These are phyloP conservation scores for Jamesozyma spencerorum DNA, from an alignment of 805 yeast species.

Conservation along the genomic window DNA sequence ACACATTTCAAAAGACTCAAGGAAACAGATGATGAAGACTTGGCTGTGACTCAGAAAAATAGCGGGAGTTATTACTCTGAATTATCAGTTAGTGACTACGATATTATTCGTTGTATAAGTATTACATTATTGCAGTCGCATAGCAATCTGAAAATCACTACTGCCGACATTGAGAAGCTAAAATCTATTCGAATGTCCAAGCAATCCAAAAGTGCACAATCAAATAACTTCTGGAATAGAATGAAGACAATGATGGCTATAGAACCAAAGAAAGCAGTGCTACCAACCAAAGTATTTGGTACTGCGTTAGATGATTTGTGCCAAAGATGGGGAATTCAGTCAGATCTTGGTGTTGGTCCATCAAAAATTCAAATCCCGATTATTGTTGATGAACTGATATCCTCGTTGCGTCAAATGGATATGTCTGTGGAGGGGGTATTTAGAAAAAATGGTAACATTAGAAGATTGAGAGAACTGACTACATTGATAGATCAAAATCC, in stretches of 20 bases:
- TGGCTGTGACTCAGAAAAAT: slow-evolving; percentile 10
- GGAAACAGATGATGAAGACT: slow-evolving; percentile 22
- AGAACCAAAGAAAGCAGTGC: slow-evolving; percentile 19
- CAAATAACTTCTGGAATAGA: slow-evolving; percentile 23
- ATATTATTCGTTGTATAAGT: slow-evolving; percentile 49
- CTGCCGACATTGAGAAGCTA: not conserved
- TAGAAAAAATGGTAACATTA: slow-evolving; percentile 91
- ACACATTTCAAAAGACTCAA: slow-evolving; percentile 53
- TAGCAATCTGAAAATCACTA: slow-evolving; percentile 13
- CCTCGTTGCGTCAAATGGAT: slow-evolving; percentile 79
- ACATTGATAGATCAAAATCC: slow-evolving; percentile 70
- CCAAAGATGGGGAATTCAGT: slow-evolving; percentile 65
- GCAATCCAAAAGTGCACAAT: slow-evolving; percentile 1
- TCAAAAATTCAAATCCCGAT: slow-evolving; percentile 72
- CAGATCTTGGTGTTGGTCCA: slow-evolving; percentile 79
- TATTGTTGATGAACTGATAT: slow-evolving; percentile 75
- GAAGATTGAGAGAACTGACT: slow-evolving; percentile 63
- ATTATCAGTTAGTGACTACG: slow-evolving; percentile 30
- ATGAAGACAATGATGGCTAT: slow-evolving; percentile 24
- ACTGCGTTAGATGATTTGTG: slow-evolving; percentile 62
- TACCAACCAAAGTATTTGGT: slow-evolving; percentile 55
- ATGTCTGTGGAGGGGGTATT: slow-evolving; percentile 94
- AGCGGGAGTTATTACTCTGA: slow-evolving; percentile 54
- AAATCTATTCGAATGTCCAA: slow-evolving; percentile 2
- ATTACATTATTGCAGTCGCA: slow-evolving; percentile 29